Percentiles rank a stretch among this genome's conserved stretches.
These are phyloP conservation scores for Hymenoscyphus repandus DNA, from an alignment of 2,329 filamentous ascomycete genomes.

Conservation along the genomic window DNA sequence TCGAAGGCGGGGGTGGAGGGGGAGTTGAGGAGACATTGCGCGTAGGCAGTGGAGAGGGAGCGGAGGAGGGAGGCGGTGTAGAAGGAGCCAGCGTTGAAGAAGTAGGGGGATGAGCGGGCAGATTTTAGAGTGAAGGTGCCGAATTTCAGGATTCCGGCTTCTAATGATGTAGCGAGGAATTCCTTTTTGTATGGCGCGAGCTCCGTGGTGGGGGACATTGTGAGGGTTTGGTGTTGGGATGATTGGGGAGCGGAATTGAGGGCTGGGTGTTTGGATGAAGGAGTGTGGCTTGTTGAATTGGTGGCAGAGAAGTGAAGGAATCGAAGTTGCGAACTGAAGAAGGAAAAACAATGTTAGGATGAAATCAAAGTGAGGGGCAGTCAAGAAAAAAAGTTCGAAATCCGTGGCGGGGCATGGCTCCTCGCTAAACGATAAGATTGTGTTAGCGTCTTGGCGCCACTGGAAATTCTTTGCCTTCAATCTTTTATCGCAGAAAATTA, in stretches of 20 bases:
- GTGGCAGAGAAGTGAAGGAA: neutral
- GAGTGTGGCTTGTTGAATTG: neutral
- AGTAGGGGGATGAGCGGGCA: slow-evolving; percentile 86
- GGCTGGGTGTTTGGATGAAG: neutral
- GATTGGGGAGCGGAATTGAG: neutral
- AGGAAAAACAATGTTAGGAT: neutral
- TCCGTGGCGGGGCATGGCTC: neutral
- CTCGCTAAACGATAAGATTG: slow-evolving; percentile 17
- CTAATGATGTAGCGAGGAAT: slow-evolving; percentile 66
- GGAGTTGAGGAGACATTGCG: slow-evolving; percentile 51
- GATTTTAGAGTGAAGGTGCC: slow-evolving; percentile 89
- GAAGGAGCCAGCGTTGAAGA: slow-evolving; percentile 94
- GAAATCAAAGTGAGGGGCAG: too few species aligned
- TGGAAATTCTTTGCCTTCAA: slow-evolving; percentile 4
- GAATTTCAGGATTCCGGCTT: slow-evolving; percentile 69
- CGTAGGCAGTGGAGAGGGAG: slow-evolving; percentile 78
- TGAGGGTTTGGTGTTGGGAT: neutral
- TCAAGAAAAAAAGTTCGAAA: too few species aligned
- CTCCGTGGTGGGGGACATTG: slow-evolving; percentile 11
- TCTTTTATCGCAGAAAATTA: too few species aligned
- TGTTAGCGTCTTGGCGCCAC: slow-evolving; percentile 7
- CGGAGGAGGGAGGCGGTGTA: slow-evolving; percentile 73
- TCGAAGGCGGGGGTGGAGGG: slow-evolving; percentile 57
- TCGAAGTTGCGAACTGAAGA: neutral
- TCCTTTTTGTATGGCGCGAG: slow-evolving; percentile 63